A percentile compares a stretch with the other conserved stretches of the same genome.
Conservation (phyloP, 2,329 filamentous ascomycete genomes). For the Phyllosticta ampelicida region DNA sequence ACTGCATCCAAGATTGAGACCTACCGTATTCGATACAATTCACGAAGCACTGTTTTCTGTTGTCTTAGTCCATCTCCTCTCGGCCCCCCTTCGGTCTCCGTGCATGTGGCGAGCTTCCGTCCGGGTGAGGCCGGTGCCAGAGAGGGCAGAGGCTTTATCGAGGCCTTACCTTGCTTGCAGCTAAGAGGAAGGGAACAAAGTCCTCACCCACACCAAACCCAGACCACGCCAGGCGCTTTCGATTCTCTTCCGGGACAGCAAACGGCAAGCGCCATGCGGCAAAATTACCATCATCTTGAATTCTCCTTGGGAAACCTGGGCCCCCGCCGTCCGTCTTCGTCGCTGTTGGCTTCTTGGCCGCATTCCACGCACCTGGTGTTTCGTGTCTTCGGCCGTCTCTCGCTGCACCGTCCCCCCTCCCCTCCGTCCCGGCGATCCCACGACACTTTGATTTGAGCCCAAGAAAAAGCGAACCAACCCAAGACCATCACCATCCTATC, state of each 20-base stretch:
- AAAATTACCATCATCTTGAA: no score
- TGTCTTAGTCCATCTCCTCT: neutral
- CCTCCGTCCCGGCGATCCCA: neutral
- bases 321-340: slow-evolving; percentile 6
- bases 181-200: neutral
- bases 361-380: slow-evolving; percentile 10
- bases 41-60: neutral
- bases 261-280: no score
- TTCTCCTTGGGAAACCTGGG: no score
- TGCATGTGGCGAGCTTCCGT: neutral
- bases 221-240: no score
- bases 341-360: neutral
- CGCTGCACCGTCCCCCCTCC: neutral
- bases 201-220: neutral
- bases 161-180: neutral
- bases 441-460: neutral
- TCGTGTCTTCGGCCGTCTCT: neutral
- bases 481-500: neutral
- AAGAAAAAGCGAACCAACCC: neutral
- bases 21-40: no score
- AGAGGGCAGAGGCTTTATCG: neutral
- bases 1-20: no score
- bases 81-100: neutral
- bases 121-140: neutral
- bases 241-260: no score